Conservation (phyloP, 2,329 filamentous ascomycete species). For the Aureobasidium sp. region DNA sequence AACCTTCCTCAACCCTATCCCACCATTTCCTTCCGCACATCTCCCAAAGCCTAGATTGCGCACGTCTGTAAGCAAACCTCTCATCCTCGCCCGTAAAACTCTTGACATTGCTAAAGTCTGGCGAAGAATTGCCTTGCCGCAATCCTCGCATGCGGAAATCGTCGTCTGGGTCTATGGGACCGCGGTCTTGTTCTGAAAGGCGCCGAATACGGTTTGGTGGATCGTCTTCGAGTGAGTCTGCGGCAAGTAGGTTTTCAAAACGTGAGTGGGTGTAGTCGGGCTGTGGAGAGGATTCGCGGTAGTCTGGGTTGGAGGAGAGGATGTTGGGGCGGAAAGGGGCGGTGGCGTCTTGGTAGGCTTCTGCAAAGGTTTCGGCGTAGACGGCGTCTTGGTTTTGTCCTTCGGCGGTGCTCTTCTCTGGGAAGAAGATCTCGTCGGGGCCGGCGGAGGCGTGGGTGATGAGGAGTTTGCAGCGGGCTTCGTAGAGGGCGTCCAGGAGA, state of each 20-base stretch:
- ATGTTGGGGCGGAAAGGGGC: slow-evolving; percentile 75
- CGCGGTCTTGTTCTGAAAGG: slow-evolving; percentile 18
- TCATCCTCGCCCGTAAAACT: slow-evolving; percentile 76
- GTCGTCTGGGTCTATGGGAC: slow-evolving; percentile 17
- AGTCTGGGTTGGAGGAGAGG: slow-evolving; percentile 50
- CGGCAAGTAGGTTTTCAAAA: slow-evolving; percentile 31
- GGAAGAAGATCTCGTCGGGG: slow-evolving; percentile 73
- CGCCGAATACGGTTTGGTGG: slow-evolving; percentile 36
- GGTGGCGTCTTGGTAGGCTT: slow-evolving; percentile 71
- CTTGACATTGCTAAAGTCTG: slow-evolving; percentile 59
- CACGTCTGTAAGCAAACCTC: slow-evolving; percentile 72
- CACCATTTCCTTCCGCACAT: slow-evolving; percentile 71
- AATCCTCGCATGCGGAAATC: slow-evolving; percentile 17
- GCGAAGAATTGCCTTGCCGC: slow-evolving; percentile 17
- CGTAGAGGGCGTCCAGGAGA: slow-evolving; percentile 71
- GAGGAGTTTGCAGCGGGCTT: slow-evolving; percentile 70
- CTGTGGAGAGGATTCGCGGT: slow-evolving; percentile 22
- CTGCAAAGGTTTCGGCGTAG: slow-evolving; percentile 59
- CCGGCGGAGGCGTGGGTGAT: slow-evolving; percentile 55
- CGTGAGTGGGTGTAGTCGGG: slow-evolving; percentile 32
- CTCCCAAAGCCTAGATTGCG: slow-evolving; percentile 72
- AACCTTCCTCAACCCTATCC: slow-evolving; percentile 50
- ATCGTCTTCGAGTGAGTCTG: slow-evolving; percentile 44
- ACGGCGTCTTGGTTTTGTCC: slow-evolving; percentile 42
- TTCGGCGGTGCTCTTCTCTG: slow-evolving; percentile 28